phyloP scores from a whole-genome alignment of 1,139 yeast species.

The Petasospora rhodanensis region DNA sequence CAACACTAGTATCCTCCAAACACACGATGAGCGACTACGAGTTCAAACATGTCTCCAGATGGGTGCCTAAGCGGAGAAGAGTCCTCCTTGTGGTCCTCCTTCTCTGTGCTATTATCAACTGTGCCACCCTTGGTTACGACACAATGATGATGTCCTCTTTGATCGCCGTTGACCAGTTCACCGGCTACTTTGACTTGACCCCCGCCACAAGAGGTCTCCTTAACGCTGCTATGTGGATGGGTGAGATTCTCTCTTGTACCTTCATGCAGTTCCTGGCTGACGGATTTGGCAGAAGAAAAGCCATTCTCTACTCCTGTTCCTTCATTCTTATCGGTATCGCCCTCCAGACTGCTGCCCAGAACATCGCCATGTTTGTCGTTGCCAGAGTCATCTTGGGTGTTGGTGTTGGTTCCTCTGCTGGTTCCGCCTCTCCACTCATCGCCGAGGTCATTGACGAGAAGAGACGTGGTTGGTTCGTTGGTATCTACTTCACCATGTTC shows the following conservation, averaged over 20 bases:
- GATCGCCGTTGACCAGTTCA: slow-evolving; percentile 13
- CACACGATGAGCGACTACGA: too few species aligned
- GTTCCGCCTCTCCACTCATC: slow-evolving; percentile 30
- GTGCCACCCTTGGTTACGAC: slow-evolving; percentile 13
- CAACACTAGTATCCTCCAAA: background rate
- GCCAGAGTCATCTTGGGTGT: slow-evolving; percentile 33
- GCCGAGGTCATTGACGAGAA: slow-evolving; percentile 38
- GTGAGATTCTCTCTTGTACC: slow-evolving; percentile 7
- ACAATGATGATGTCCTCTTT: slow-evolving; percentile 13
- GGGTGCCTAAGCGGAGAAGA: slow-evolving; percentile 5
- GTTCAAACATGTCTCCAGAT: slow-evolving; percentile 3
- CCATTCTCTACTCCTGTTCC: slow-evolving; percentile 30
- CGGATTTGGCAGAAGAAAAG: slow-evolving; percentile 34
- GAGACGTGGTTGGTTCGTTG: slow-evolving; percentile 39
- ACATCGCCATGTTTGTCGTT: slow-evolving; percentile 32
- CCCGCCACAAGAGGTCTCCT: slow-evolving; percentile 7
- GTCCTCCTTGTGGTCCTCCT: slow-evolving; percentile 2
- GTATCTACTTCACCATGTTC: slow-evolving; percentile 40
- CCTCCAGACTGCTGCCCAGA: slow-evolving; percentile 39
- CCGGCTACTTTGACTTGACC: slow-evolving; percentile 8
- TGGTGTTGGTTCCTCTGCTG: slow-evolving; percentile 28
- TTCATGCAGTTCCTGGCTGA: slow-evolving; percentile 20
- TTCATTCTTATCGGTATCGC: slow-evolving; percentile 35
- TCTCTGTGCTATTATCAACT: slow-evolving; percentile 9
- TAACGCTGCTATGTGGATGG: slow-evolving; percentile 15